A percentile compares a stretch with the other conserved stretches of the same genome.
Evolutionary conservation across 2,329 filamentous ascomycete genomes (phyloP).

Genomic region (Stemphylium lycopersici): DNA sequence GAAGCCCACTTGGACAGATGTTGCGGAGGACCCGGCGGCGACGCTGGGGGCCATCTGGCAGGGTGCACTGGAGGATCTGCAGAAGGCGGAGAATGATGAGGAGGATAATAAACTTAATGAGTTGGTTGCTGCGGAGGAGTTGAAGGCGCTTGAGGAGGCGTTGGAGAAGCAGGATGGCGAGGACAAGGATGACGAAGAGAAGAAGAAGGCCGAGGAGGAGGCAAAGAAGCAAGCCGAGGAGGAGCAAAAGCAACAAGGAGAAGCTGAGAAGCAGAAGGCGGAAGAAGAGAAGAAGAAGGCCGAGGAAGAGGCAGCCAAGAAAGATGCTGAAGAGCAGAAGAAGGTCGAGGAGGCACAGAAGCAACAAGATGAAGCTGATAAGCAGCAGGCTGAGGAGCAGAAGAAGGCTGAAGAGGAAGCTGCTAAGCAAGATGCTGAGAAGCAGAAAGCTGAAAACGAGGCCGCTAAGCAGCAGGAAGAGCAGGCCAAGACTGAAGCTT

Average conservation of each 20-base stretch:
- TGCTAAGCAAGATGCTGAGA: neutral
- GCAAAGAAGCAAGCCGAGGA: slow-evolving; percentile 11
- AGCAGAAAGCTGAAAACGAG: neutral
- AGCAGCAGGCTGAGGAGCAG: slow-evolving; percentile 10
- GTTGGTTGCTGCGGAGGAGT: slow-evolving; percentile 26
- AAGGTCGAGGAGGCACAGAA: neutral
- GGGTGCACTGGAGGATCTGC: slow-evolving; percentile 32
- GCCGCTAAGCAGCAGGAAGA: neutral
- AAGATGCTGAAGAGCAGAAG: neutral
- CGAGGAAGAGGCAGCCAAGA: neutral
- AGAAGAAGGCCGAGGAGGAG: slow-evolving; percentile 9
- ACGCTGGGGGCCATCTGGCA: slow-evolving; percentile 37
- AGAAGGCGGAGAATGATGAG: slow-evolving; percentile 29
- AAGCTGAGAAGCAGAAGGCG: slow-evolving; percentile 3
- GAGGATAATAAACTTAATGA: slow-evolving; percentile 33
- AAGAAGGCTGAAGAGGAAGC: slow-evolving; percentile 3
- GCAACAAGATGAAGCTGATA: slow-evolving; percentile 1
- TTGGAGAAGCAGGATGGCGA: neutral
- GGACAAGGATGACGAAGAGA: neutral
- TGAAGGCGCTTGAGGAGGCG: slow-evolving; percentile 20
- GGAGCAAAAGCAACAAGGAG: slow-evolving; percentile 6
- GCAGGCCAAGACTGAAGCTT: neutral
- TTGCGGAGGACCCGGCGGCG: slow-evolving; percentile 38
- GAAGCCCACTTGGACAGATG: slow-evolving; percentile 33
- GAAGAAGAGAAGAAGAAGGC: slow-evolving; percentile 1